Percentiles rank a stretch among this genome's conserved stretches.
Evolutionary conservation across 1,139 yeast species (phyloP).

Genomic region (Suhomyces yuchorum): DNA sequence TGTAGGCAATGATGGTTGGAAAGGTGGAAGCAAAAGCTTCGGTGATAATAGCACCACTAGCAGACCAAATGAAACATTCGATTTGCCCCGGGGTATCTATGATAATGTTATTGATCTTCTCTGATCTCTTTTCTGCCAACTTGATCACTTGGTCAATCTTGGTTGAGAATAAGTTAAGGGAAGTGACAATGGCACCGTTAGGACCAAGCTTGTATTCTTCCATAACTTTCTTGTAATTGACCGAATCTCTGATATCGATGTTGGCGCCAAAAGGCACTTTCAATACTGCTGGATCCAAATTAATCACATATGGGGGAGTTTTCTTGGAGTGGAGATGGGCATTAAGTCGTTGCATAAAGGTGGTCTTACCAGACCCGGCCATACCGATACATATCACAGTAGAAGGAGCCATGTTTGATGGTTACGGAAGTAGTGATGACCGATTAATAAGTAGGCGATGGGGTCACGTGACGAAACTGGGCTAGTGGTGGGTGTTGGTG

Average conservation of each 20-base stretch:
- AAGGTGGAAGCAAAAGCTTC: slow-evolving; percentile 95
- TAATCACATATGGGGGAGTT: slow-evolving; percentile 85
- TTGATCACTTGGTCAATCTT: slow-evolving; percentile 94
- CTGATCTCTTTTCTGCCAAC: slow-evolving; percentile 79
- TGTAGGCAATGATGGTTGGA: slow-evolving; percentile 94
- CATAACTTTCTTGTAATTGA: slow-evolving; percentile 95
- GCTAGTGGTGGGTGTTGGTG: too few relatives aligned
- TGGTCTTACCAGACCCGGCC: slow-evolving; percentile 99
- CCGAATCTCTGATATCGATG: slow-evolving; percentile 94
- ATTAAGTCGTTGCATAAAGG: slow-evolving; percentile 93
- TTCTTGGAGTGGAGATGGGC: slow-evolving; percentile 77
- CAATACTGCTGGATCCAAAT: slow-evolving; percentile 94
- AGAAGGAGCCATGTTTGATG: slow-evolving; percentile 51
- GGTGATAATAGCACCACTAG: slow-evolving; percentile 94
- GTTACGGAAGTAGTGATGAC: slow-evolving; percentile 1
- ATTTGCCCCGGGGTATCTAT: slow-evolving; percentile 99
- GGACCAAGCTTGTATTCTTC: slow-evolving; percentile 92
- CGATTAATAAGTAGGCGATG: slow-evolving; percentile 10
- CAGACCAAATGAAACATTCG: slow-evolving; percentile 96
- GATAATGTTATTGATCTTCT: slow-evolving; percentile 67
- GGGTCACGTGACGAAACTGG: neutral
- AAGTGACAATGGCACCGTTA: slow-evolving; percentile 97
- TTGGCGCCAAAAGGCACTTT: slow-evolving; percentile 92
- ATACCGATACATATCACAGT: slow-evolving; percentile 87
- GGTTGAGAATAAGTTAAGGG: slow-evolving; percentile 87